Evolutionary conservation across 164 flowering plant genomes (phyloP).

Genomic region (Chimonanthus salicifolius): DNA sequence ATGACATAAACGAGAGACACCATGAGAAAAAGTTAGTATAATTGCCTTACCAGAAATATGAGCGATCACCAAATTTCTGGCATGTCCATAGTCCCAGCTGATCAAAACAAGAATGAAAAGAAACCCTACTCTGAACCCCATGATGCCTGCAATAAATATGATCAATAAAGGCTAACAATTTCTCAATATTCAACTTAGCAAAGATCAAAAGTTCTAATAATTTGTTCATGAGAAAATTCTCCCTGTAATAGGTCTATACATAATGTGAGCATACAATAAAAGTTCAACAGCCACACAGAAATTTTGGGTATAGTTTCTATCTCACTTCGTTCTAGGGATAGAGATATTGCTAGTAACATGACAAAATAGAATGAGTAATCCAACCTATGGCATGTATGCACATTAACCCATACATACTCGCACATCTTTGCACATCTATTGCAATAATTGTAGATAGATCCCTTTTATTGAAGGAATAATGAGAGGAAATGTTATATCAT

Average conservation of each 20-base stretch:
- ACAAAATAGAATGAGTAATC: too few species aligned
- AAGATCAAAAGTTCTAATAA: not conserved
- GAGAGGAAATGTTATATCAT: too few species aligned
- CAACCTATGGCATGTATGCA: too few species aligned
- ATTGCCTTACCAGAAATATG: constrained; percentile 24
- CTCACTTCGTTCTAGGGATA: too few species aligned
- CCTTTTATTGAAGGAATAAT: too few species aligned
- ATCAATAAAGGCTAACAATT: not conserved
- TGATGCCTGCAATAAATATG: constrained; percentile 31
- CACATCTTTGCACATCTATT: too few species aligned
- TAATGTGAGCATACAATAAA: not conserved
- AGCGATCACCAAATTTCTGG: constrained; percentile 28
- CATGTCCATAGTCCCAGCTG: constrained; percentile 36
- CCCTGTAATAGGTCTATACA: not conserved
- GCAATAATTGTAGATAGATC: too few species aligned
- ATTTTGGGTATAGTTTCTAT: too few species aligned
- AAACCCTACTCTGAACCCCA: constrained; percentile 47
- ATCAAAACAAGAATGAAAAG: constrained; percentile 42
- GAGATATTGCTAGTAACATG: too few species aligned
- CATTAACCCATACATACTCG: too few species aligned
- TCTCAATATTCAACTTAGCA: not conserved
- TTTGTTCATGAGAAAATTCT: not conserved
- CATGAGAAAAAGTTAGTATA: not conserved
- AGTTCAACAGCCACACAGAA: not conserved
- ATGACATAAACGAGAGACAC: too few species aligned